Evolutionary conservation across 2,329 filamentous ascomycete species (phyloP), one percentile per base, ranked within the genome.

Genomic region (Penicillium decumbens): DNA sequence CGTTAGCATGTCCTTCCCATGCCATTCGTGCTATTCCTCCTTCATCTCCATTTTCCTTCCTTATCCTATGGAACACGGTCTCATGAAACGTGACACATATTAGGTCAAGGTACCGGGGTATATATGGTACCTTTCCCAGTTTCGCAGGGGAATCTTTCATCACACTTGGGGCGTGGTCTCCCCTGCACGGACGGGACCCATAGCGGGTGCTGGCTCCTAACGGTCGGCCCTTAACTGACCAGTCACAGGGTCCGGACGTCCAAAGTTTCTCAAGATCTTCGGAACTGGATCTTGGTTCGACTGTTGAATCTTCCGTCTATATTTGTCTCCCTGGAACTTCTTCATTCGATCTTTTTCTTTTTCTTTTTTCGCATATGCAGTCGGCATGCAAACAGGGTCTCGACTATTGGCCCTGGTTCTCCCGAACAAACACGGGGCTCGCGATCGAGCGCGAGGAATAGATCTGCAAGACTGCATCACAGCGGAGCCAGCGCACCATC

Each of bases 391-490:
- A 51, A 53, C 12, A 18, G 7, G 29, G n/a, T 4, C 5, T 4
- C 38, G 7, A 25, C 23, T 40, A 24, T 20, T 20, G 15, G 15
- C 7, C 9, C 32, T 18, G 33, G 15, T 12, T 20, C 33, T 8
- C 15, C 15, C 23, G 28, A 29, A 12, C n/a, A 40, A 40, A 40
- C 38, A 25, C 38, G 38, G 38, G 23, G 12, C 38, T 15, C 24
- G 45, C 41, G 41, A 49, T 55, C 9, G 30, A 24, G 30, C 39
- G 55, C 47, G 55, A 53, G 49, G 49, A 48, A 59, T 56, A 55
- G 53, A 60, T 60, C 57, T 56, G 49, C 54, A 50, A 32, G 42
- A 50, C 51, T 57, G 51, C 49, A 59, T 53, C 41, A 35, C 41
- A 40, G 42, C 47, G 46, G 43, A 50, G 50, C 47, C 52, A 40